Conservation (phyloP, 139 green algal species). For the Desmodesmus armatus region DNA sequence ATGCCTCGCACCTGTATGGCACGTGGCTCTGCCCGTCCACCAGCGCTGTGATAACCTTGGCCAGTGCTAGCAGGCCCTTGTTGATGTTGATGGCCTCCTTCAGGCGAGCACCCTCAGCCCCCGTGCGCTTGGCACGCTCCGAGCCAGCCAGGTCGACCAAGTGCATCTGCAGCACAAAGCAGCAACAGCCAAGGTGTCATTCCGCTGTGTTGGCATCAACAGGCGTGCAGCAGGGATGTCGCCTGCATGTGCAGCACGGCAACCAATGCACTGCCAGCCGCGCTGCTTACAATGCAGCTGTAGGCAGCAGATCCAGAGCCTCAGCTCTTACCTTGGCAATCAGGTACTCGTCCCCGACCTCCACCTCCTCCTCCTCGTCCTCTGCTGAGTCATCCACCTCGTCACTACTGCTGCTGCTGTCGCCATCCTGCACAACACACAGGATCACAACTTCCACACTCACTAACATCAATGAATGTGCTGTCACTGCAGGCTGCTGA, state of each 20-base stretch:
- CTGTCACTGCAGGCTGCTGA: background rate
- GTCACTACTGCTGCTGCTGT: conserved; percentile 26
- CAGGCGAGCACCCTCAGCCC: conserved; percentile 82
- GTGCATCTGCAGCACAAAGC: conserved; percentile 43
- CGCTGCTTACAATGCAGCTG: too few species aligned
- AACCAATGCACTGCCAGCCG: too few species aligned
- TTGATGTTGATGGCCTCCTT: conserved; percentile 97
- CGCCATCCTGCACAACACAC: conserved; percentile 1
- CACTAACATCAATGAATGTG: too few species aligned
- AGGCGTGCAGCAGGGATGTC: too few species aligned
- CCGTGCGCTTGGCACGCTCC: conserved; percentile 95
- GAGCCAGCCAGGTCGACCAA: conserved; percentile 83
- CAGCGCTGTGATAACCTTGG: conserved; percentile 98
- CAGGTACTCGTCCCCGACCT: conserved; percentile 80
- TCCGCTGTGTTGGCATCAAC: background rate
- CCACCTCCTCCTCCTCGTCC: conserved; percentile 56
- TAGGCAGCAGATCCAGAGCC: too few species aligned
- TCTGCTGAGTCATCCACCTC: conserved; percentile 51
- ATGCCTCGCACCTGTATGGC: conserved; percentile 65
- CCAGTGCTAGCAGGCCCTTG: conserved; percentile 92
- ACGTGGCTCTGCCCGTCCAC: conserved; percentile 84
- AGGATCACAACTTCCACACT: too few species aligned
- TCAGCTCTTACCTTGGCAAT: conserved; percentile 93
- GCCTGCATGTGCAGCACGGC: too few species aligned
- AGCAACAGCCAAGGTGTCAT: background rate